Base-by-base conservation (phyloP, 768 basidiomycete genomes). In the Russula sp. region DNA sequence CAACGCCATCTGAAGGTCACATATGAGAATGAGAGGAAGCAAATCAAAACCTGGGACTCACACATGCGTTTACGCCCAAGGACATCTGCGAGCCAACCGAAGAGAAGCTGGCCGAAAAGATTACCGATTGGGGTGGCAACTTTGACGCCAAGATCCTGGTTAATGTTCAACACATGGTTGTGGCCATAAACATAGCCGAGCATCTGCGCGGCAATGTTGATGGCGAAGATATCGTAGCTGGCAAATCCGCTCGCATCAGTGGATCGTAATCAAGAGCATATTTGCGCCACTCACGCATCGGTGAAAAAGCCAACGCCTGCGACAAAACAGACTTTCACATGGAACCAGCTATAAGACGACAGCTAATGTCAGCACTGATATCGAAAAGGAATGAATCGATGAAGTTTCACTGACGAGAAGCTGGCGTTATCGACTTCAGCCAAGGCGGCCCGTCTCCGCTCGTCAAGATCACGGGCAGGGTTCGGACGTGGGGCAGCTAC, bases 241-340 rank as follows among this genome's bases (percentile, higher is more conserved):
- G 20, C 10, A 34, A 34, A 32, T 18, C 22, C 26, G 34, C 8
- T 8, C 5, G 36, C 10, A 34, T 42, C 26, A 26, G n/a, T 24
- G 30, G 51, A 18, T 13, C n/a, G 34, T 26, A 46, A 9, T 6
- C 36, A 26, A n/a, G 13, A 51, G 13, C 10, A 24, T 3, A 16
- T 0, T 3, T 5, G 5, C 5, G 42, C 5, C 0, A 75, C 82
- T 69, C 68, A 86, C 83, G 87, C 85, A 76, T 91, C 92, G 55
- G 93, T 93, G 80, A 94, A 95, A 81, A 95, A 94, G 30, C 93
- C 93, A 11, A 88, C 88, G 69, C 93, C 91, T 2, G 90, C 79
- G 46, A 80, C 76, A 38, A 72, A 26, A 60, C 68, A 71, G 22
- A 79, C 72, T 70, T 81, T 83, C 59, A 81, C 75, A 65, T 84